These are phyloP conservation scores for Rosa rugosa DNA, from an alignment of 306 rosid genomes.

Conservation along the genomic window DNA sequence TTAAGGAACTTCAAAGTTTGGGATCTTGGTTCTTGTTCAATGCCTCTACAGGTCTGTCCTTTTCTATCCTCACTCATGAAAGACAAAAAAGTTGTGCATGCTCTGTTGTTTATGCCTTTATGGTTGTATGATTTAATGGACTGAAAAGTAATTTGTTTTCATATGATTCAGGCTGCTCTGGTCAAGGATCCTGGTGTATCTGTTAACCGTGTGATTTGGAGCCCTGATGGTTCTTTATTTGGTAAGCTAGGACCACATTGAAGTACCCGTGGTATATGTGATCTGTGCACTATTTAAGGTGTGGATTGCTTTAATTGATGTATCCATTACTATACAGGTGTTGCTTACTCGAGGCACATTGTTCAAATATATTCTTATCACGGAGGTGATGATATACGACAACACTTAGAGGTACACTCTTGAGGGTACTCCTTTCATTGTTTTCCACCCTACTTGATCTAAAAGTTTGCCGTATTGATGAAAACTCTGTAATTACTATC, in stretches of 20 bases:
- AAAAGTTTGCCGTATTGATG: slow-evolving; percentile 11
- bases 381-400: slow-evolving; percentile 67
- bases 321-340: slow-evolving; percentile 50
- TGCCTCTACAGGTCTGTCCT: slow-evolving; percentile 78
- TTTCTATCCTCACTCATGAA: slow-evolving; percentile 13
- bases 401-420: slow-evolving; percentile 73
- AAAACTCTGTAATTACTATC: slow-evolving; percentile 22
- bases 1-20: slow-evolving; percentile 87
- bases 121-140: slow-evolving; percentile 19
- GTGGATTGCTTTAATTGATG: slow-evolving; percentile 15
- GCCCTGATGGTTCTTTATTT: slow-evolving; percentile 91
- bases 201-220: slow-evolving; percentile 97
- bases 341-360: slow-evolving; percentile 94
- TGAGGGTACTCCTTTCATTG: not conserved
- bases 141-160: slow-evolving; percentile 24
- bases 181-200: slow-evolving; percentile 93
- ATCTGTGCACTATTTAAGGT: slow-evolving; percentile 7
- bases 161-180: slow-evolving; percentile 74
- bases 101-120: not conserved
- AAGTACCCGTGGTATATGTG: slow-evolving; percentile 20
- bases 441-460: slow-evolving; percentile 12
- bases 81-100: not conserved
- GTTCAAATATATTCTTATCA: slow-evolving; percentile 91
- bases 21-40: slow-evolving; percentile 86
- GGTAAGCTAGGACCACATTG: slow-evolving; percentile 50